Base-by-base conservation (phyloP, 176 grass and related monocot species). In the Chrysopogon serrulatus region DNA sequence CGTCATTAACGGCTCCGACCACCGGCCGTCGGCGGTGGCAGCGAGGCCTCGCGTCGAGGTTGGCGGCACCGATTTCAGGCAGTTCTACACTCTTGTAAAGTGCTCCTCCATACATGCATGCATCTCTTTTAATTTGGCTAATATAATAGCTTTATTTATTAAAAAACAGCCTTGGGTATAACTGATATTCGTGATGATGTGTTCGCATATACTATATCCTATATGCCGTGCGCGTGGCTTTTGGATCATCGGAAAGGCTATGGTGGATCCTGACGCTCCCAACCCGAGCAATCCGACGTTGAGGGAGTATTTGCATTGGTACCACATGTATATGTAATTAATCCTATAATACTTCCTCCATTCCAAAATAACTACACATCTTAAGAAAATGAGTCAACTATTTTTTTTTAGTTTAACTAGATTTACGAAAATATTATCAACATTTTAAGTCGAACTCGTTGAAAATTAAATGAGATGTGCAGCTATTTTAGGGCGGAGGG, bases 261-360 rank as follows among this genome's bases (percentile, higher is more conserved):
- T 92, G 89, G 89, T 94, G 37, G 87, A 94, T 54, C 92, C 92
- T 27, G 92, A 94, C 79, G 92, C 92, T 21, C 92, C 92, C 16
- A 92, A 84, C 66, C 92, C 89, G 16, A 89, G 89, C 73, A 84
- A 92, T 53, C 92, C 92, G 21, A 89, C 75, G 45, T 27, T 89
- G 37, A 79, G 77, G 59, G 92, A 94, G 81, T 91, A 94, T 69
- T 83, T 94, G 72, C 92, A 94, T 87, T 94, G 92, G 92, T 94
- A 59, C 18, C 49, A 48, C 17, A 47, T 53, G 2, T 53, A 53
- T 6, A 53, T 41, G 8, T 41, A n/a, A n/a, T n/a, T n/a, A n/a
- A n/a, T n/a, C n/a, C n/a, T n/a, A n/a, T n/a, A n/a, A n/a, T n/a
- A n/a, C n/a, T n/a, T n/a, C n/a, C n/a, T n/a, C n/a, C n/a, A n/a